phyloP scores from a whole-genome alignment of 768 basidiomycete species.

The Peribolospora baueri region DNA sequence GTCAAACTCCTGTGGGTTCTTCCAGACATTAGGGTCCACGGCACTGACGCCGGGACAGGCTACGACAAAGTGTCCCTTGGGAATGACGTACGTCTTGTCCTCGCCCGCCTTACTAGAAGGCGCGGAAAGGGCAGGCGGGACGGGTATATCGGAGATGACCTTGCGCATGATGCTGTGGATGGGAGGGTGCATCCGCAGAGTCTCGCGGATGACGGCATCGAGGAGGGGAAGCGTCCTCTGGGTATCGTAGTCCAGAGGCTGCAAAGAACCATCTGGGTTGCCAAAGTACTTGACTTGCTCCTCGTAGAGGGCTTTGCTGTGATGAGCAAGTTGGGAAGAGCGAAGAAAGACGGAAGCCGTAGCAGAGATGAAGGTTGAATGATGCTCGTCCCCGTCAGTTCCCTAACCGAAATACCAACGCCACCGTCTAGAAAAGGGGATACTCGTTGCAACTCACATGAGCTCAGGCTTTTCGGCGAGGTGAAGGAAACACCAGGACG shows the following conservation, averaged over 20 bases:
- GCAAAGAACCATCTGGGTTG: slow-evolving; percentile 43
- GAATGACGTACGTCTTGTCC: slow-evolving; percentile 54
- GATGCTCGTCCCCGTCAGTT: background rate
- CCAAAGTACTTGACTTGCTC: slow-evolving; percentile 69
- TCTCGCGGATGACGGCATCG: slow-evolving; percentile 78
- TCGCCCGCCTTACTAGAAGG: slow-evolving; percentile 31
- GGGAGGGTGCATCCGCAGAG: slow-evolving; percentile 75
- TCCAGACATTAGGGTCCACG: slow-evolving; percentile 65
- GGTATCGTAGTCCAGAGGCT: slow-evolving; percentile 62
- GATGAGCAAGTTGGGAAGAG: background rate
- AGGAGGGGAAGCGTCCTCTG: slow-evolving; percentile 57
- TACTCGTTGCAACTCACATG: slow-evolving; percentile 29
- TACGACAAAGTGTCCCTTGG: slow-evolving; percentile 69
- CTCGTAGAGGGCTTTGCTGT: slow-evolving; percentile 54
- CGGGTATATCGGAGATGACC: slow-evolving; percentile 57
- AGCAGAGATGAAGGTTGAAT: background rate
- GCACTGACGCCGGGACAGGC: slow-evolving; percentile 72
- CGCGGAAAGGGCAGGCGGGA: slow-evolving; percentile 56
- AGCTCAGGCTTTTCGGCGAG: slow-evolving; percentile 50
- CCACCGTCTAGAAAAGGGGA: background rate
- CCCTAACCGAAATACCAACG: background rate
- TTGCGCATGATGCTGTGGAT: slow-evolving; percentile 89
- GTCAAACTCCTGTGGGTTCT: slow-evolving; percentile 42
- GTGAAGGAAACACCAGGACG: slow-evolving; percentile 73
- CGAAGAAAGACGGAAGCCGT: background rate